phyloP scores from a whole-genome alignment of 78 protist species.

The Neovahlkampfia damariscottae region DNA sequence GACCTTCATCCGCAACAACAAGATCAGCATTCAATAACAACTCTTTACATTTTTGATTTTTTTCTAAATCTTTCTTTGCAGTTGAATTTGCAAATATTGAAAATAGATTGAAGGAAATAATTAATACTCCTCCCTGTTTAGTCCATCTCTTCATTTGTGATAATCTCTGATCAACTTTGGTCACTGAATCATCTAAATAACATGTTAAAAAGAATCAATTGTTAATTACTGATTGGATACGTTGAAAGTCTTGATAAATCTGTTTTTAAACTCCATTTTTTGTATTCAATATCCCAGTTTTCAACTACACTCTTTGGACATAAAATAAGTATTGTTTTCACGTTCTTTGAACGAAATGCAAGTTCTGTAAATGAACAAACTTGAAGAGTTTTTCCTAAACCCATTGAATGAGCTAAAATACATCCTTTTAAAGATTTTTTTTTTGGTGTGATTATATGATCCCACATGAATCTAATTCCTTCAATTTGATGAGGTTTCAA shows the following conservation, averaged over 20 bases:
- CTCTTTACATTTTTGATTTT: not conserved
- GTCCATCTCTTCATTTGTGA: not conserved
- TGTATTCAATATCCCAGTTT: conserved; percentile 29
- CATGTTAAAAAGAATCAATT: not conserved
- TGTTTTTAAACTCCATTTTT: not conserved
- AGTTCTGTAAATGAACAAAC: not conserved
- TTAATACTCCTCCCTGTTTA: not conserved
- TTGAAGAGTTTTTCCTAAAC: conserved; percentile 67
- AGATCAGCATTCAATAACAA: conserved; percentile 26
- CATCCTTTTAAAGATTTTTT: conserved; percentile 31
- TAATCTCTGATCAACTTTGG: not conserved
- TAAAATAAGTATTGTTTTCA: not conserved
- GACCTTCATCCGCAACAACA: conserved; percentile 67
- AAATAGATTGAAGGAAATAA: not conserved
- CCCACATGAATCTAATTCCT: conserved; percentile 61
- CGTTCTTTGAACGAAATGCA: not conserved
- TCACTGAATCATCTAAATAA: not conserved
- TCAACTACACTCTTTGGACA: conserved; percentile 2
- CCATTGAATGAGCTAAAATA: conserved; percentile 75
- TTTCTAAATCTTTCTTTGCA: conserved; percentile 6
- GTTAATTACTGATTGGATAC: not conserved
- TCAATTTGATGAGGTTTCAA: conserved; percentile 49
- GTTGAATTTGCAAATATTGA: not conserved
- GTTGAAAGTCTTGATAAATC: not conserved
- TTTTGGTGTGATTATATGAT: conserved; percentile 3